Base-by-base conservation (phyloP, 768 basidiomycete species). In the Russula ochroleuca region DNA sequence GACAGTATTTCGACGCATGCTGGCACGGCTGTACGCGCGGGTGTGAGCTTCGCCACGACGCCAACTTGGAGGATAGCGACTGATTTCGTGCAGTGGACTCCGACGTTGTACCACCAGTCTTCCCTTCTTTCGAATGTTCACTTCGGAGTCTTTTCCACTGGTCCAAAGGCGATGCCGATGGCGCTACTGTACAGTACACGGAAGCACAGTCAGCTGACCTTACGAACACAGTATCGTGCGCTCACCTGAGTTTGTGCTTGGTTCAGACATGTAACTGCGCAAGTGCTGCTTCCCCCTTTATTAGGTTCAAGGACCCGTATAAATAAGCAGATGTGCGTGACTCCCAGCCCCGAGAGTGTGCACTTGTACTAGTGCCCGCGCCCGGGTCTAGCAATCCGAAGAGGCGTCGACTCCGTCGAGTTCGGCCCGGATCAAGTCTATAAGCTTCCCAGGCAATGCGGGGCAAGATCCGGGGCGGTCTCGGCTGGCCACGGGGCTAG, bases 171-270 rank as follows among this genome's bases (percentile, higher is more conserved):
- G 37, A 25, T n/a, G 51, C 9, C 38, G 45, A 47, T 15, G 51
- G 1, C 35, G 17, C 43, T 41, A 28, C 25, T 23, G 25, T 51
- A 31, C 37, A 49, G 25, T 51, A 31, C 37, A 49, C 10, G 7
- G n/a, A 38, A 13, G 4, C 5, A 25, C 19, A 15, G 38, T 49
- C 37, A 54, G 45, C 23, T 28, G 28, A 28, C 17, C 8, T 17
- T 1, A 48, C 9, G 21, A 15, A 28, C 5, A 4, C 2, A 37
- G 4, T 9, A 21, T 17, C 13, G 38, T 10, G 7, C 11, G 7
- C 63, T 53, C 38, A 64, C 63, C 47, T 59, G 63, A 31, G 45
- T 19, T 23, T 54, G 52, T 64, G 51, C 8, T 55, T 47, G 47
- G 37, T 21, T 55, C 21, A 38, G 57, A 63, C 62, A 51, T 51